phyloP scores from a whole-genome alignment of 1,284 basidiomycete species.

The Fomitopsis schrenkii region DNA sequence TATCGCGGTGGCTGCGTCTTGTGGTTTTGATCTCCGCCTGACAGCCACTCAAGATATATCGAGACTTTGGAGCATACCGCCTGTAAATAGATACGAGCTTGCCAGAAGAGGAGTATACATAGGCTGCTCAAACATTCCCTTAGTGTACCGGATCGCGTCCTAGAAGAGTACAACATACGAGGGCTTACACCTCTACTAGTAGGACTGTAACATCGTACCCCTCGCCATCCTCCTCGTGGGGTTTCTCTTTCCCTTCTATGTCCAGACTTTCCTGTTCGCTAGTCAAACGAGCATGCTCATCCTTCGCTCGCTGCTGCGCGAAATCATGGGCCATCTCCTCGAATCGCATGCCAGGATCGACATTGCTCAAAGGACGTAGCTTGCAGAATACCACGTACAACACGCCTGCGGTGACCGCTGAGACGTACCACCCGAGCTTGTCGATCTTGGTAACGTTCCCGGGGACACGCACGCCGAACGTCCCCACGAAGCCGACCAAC shows the following conservation, averaged over 20 bases:
- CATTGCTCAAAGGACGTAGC: constrained; percentile 12
- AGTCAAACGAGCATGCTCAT: not conserved
- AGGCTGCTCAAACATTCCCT: too few species aligned
- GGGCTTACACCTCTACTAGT: not conserved
- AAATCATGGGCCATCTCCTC: constrained; percentile 14
- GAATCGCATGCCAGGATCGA: constrained; percentile 12
- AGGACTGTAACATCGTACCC: not conserved
- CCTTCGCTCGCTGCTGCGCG: not conserved
- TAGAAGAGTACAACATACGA: too few species aligned
- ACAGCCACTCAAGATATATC: too few species aligned
- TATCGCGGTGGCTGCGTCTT: too few species aligned
- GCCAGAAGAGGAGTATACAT: too few species aligned
- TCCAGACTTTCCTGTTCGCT: not conserved
- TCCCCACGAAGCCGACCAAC: constrained; percentile 20
- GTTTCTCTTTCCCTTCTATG: constrained; percentile 1
- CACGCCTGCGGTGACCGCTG: constrained; percentile 11
- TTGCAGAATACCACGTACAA: constrained; percentile 16
- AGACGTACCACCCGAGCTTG: constrained; percentile 19
- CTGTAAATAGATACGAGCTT: too few species aligned
- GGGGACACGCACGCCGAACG: constrained; percentile 17
- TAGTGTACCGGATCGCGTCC: too few species aligned
- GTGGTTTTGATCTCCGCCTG: too few species aligned
- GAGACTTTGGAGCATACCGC: too few species aligned
- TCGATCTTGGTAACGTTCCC: constrained; percentile 13
- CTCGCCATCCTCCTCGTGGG: constrained; percentile 1